These are phyloP conservation scores for Fusarium coffeatum DNA, from an alignment of 2,329 filamentous ascomycete species.

Conservation along the genomic window DNA sequence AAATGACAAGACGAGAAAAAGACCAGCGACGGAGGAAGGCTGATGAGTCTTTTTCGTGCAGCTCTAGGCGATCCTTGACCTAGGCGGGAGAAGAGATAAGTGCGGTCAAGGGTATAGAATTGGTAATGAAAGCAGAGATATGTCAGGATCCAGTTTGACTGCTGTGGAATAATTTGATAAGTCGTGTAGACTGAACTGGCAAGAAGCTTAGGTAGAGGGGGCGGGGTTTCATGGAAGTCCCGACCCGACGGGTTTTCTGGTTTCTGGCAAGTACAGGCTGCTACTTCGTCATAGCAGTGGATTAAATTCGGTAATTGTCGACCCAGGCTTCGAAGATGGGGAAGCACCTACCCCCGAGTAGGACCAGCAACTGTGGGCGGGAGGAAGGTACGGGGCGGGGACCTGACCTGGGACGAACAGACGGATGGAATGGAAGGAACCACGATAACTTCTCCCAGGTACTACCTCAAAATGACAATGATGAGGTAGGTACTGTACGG, in stretches of 20 bases:
- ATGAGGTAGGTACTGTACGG: slow-evolving; percentile 4
- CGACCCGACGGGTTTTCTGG: slow-evolving; percentile 15
- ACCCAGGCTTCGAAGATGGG: slow-evolving; percentile 21
- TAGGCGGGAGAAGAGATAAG: slow-evolving; percentile 6
- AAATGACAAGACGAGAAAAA: slow-evolving; percentile 5
- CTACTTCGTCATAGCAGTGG: slow-evolving; percentile 33
- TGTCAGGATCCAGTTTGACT: slow-evolving; percentile 15
- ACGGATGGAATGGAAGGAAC: slow-evolving; percentile 8
- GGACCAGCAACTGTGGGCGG: background rate
- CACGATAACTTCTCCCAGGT: slow-evolving; percentile 28
- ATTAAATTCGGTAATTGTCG: slow-evolving; percentile 28
- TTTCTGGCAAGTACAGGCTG: slow-evolving; percentile 10
- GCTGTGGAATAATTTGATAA: slow-evolving; percentile 39
- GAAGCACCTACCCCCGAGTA: slow-evolving; percentile 2
- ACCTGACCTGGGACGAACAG: background rate
- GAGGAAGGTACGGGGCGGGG: slow-evolving; percentile 15
- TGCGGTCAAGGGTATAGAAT: slow-evolving; percentile 6
- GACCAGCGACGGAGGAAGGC: background rate
- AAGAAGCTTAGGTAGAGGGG: slow-evolving; percentile 23
- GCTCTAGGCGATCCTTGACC: slow-evolving; percentile 19
- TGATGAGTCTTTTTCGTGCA: slow-evolving; percentile 21
- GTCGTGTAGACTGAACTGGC: slow-evolving; percentile 4
- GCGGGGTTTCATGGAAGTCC: slow-evolving; percentile 33
- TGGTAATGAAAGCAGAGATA: slow-evolving; percentile 14
- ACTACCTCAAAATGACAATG: slow-evolving; percentile 1